phyloP scores from a whole-genome alignment of 192 early-diverging fungal species.

The Backusella psychrophila region DNA sequence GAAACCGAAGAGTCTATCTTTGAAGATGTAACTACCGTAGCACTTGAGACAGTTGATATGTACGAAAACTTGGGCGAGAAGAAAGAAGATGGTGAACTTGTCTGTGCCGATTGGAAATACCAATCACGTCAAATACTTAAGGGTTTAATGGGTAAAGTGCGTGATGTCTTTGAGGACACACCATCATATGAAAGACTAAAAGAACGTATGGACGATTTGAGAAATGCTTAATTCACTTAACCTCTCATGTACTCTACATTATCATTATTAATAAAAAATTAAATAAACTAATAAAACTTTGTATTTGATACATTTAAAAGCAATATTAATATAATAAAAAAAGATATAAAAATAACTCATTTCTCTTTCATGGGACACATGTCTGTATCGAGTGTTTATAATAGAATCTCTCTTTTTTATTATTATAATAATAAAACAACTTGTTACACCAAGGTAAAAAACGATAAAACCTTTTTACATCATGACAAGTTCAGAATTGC shows the following conservation, averaged over 20 bases:
- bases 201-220: constrained; percentile 55
- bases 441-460: not conserved
- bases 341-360: not conserved
- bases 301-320: not conserved
- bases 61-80: constrained; percentile 76
- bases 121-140: constrained; percentile 81
- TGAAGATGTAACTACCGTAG: constrained; percentile 63
- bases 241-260: not conserved
- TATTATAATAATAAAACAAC: not conserved
- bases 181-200: constrained; percentile 58
- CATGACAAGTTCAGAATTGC: not conserved
- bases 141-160: constrained; percentile 80
- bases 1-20: constrained; percentile 71
- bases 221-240: not conserved
- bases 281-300: constrained; percentile 4
- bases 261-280: not conserved
- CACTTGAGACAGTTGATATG: constrained; percentile 73
- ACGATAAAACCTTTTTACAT: not conserved
- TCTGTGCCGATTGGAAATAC: constrained; percentile 89
- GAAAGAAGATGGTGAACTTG: constrained; percentile 43
- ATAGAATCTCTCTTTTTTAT: not conserved
- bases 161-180: constrained; percentile 68
- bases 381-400: not conserved
- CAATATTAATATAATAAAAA: not conserved
- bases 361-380: not conserved